Percentiles rank a stretch among this genome's conserved stretches.
These are phyloP conservation scores for Fraxinus americana DNA, from an alignment of 257 asterid species.

Conservation along the genomic window DNA sequence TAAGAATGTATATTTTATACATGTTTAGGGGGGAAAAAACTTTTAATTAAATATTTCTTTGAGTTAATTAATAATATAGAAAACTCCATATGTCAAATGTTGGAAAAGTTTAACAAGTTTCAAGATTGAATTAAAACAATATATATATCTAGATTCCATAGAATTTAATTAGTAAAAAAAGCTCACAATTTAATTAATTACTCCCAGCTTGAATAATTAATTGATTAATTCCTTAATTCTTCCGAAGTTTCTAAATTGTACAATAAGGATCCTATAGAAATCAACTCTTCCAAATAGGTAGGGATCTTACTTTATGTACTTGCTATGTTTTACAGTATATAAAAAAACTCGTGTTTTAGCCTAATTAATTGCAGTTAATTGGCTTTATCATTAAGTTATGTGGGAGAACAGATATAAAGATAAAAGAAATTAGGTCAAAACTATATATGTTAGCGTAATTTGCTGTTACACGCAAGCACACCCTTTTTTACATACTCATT, in stretches of 20 bases:
- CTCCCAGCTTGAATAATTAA: constrained; percentile 19
- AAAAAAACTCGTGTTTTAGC: constrained; percentile 10
- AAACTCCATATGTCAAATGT: constrained; percentile 20
- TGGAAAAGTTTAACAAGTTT: constrained; percentile 35
- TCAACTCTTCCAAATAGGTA: constrained; percentile 46
- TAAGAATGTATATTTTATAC: constrained; percentile 25
- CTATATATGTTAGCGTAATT: too few species aligned
- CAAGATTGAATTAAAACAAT: constrained; percentile 23
- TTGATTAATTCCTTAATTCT: neutral
- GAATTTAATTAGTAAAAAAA: constrained; percentile 14
- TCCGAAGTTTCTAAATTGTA: constrained; percentile 21
- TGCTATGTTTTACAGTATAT: constrained; percentile 33
- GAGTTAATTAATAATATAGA: constrained; percentile 29
- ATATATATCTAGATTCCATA: constrained; percentile 13
- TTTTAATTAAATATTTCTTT: constrained; percentile 18
- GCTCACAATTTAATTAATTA: constrained; percentile 18
- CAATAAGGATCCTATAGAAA: neutral
- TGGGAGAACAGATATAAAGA: too few species aligned
- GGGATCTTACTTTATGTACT: constrained; percentile 34
- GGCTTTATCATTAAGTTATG: neutral
- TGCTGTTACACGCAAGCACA: too few species aligned
- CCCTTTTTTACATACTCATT: too few species aligned
- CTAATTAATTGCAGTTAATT: neutral
- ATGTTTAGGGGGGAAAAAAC: neutral
- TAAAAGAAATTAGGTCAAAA: too few species aligned